Percentiles rank a stretch among this genome's conserved stretches.
Conservation (phyloP, 768 basidiomycete species). For the Trametes elegans region DNA sequence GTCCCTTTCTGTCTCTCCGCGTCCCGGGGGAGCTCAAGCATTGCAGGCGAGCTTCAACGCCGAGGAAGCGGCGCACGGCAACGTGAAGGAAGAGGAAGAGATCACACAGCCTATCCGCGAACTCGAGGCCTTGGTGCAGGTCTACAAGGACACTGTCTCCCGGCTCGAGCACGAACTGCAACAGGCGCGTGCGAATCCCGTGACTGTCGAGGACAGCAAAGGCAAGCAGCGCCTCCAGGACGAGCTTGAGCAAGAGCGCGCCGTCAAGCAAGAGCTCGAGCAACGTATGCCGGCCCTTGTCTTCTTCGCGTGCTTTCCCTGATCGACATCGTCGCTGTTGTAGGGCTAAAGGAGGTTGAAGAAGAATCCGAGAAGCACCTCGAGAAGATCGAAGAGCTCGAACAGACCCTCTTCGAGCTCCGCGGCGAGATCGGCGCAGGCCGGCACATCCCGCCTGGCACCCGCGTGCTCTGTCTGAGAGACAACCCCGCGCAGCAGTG, state of each 20-base stretch:
- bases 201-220: constrained; percentile 18
- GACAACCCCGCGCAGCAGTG: constrained; percentile 86
- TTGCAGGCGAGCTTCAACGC: constrained; percentile 59
- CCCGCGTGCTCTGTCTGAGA: constrained; percentile 63
- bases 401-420: constrained; percentile 77
- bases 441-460: constrained; percentile 68
- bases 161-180: constrained; percentile 50
- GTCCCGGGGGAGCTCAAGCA: no score
- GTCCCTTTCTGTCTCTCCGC: no score
- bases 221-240: constrained; percentile 37
- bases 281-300: constrained; percentile 26
- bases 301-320: neutral
- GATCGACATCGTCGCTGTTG: neutral
- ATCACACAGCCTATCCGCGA: constrained; percentile 47
- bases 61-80: constrained; percentile 46
- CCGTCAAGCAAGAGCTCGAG: constrained; percentile 34
- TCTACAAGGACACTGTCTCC: constrained; percentile 51
- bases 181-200: constrained; percentile 37
- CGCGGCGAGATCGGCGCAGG: constrained; percentile 75
- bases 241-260: constrained; percentile 38
- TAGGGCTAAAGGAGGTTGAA: constrained; percentile 47
- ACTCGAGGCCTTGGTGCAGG: constrained; percentile 52
- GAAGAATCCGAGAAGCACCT: constrained; percentile 38
- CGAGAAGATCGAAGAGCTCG: constrained; percentile 63
- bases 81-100: constrained; percentile 33